Evolutionary conservation across 352 stramenopile genomes (phyloP), one percentile per base, ranked within the genome.

Genomic region (Halophytophthora polymorphica): DNA sequence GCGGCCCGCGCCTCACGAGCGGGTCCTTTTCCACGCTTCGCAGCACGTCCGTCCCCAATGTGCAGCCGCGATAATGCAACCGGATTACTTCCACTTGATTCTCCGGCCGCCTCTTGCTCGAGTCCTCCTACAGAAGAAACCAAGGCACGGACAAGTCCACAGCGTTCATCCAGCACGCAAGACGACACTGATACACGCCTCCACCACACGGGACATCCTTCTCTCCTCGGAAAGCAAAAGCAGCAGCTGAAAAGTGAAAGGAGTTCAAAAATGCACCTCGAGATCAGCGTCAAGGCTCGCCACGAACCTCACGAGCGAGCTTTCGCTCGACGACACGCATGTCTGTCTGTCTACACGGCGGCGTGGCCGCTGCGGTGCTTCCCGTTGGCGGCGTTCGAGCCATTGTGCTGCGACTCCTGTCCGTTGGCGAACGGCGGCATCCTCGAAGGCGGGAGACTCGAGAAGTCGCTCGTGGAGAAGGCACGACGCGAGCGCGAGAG

Each of bases 401-500:
- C 25, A 37, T 51, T 58, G 28, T 56, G 38, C 14, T 15, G 19
- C 39, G n/a, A 36, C 1, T 45, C 50, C 22, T 53, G n/a, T 33
- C 29, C 41, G 15, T 56, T 52, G 35, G 52, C 64, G 3, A 63
- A 51, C 35, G 41, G 58, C 18, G 50, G 49, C 23, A 64, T 69
- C 13, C 25, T 8, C 25, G 8, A 10, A 8, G 31, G 40, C 33
- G 50, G 53, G 36, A 77, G 67, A 6, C 59, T 56, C 15, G 76
- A 67, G 49, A 84, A 86, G 61, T 86, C 75, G 48, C 55, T 86
- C 43, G 66, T 83, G 31, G 77, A 88, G 51, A 77, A 77, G 12
- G 75, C 75, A 43, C 77, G 77, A 17, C 77, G 77, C 33, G 73
- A 77, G 38, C 64, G 73, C 21, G 66, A 66, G 11, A 86, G 59